Conservation (phyloP, 345 rosid species). For the Sapria himalayana region DNA sequence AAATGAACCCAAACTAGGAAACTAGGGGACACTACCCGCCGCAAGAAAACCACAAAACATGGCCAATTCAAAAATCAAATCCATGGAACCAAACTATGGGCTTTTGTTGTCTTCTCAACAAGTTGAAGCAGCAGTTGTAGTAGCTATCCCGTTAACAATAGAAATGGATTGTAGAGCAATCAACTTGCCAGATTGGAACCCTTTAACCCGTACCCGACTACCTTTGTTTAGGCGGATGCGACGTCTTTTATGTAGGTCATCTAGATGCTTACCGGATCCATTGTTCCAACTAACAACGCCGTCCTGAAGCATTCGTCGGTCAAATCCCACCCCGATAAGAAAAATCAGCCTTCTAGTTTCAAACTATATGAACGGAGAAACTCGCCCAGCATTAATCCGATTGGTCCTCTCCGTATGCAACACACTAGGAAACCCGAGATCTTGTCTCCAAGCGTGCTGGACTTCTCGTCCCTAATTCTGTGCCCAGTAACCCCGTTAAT, state of each 20-base stretch:
- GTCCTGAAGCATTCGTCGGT: too few species aligned
- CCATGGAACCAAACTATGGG: too few species aligned
- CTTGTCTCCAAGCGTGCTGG: slow-evolving; percentile 80
- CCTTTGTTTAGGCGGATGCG: slow-evolving; percentile 89
- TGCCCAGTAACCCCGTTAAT: slow-evolving; percentile 89
- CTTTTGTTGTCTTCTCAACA: too few species aligned
- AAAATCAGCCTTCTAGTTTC: slow-evolving; percentile 49
- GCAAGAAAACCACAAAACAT: too few species aligned
- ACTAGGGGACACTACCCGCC: too few species aligned
- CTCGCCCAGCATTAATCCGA: slow-evolving; percentile 67
- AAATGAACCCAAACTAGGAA: too few species aligned
- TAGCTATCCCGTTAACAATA: slow-evolving; percentile 13
- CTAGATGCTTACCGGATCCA: slow-evolving; percentile 91
- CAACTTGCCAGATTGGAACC: slow-evolving; percentile 65
- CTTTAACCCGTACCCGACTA: slow-evolving; percentile 71
- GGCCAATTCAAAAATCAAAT: too few species aligned
- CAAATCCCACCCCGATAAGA: slow-evolving; percentile 65
- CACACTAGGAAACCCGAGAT: slow-evolving; percentile 63
- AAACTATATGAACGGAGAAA: slow-evolving; percentile 85
- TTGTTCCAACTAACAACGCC: slow-evolving; percentile 23
- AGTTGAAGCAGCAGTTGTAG: slow-evolving; percentile 16
- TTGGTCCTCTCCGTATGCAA: slow-evolving; percentile 62
- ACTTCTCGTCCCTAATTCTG: slow-evolving; percentile 59
- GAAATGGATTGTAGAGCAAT: slow-evolving; percentile 11
- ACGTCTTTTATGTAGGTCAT: slow-evolving; percentile 91